Percentiles rank a stretch among this genome's conserved stretches.
phyloP scores from a whole-genome alignment of 495 filamentous ascomycete genomes.

The Trichoderma virens region DNA sequence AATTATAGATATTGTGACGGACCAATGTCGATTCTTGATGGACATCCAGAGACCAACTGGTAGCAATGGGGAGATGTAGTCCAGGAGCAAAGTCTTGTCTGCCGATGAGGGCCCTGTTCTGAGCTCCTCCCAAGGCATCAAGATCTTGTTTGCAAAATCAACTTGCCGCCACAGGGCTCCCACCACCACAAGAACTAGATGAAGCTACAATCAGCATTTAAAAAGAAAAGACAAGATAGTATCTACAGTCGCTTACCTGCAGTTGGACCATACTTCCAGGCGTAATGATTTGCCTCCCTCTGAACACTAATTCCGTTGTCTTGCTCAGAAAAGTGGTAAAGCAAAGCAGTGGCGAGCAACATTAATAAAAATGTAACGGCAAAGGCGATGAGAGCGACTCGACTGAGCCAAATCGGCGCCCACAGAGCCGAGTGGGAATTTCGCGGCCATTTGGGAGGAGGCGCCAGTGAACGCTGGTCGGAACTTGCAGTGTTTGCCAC shows the following conservation, averaged over 20 bases:
- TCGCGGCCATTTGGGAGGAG: neutral
- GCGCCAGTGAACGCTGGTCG: neutral
- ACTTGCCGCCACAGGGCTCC: conserved; percentile 19
- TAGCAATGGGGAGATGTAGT: conserved; percentile 14
- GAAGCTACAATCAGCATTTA: neutral
- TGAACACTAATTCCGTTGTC: conserved; percentile 17
- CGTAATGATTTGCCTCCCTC: conserved; percentile 17
- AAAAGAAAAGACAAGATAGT: neutral
- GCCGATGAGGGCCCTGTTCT: conserved; percentile 8
- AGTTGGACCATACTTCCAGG: conserved; percentile 26
- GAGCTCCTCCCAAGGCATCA: conserved; percentile 22
- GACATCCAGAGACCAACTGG: conserved; percentile 10
- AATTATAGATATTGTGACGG: conserved; percentile 5
- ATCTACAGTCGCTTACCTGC: conserved; percentile 11
- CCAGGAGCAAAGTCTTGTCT: conserved; percentile 12
- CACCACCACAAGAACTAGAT: conserved; percentile 16
- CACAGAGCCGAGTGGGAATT: conserved; percentile 9
- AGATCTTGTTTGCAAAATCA: conserved; percentile 18
- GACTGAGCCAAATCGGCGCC: conserved; percentile 14
- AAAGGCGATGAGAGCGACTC: conserved; percentile 11
- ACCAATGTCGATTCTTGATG: conserved; percentile 12
- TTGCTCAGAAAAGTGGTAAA: conserved; percentile 15
- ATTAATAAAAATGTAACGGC: conserved; percentile 10
- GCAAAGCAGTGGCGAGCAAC: conserved; percentile 11
- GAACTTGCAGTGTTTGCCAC: neutral